Base-by-base conservation (phyloP, 306 rosid species). In the Glycine soja region DNA sequence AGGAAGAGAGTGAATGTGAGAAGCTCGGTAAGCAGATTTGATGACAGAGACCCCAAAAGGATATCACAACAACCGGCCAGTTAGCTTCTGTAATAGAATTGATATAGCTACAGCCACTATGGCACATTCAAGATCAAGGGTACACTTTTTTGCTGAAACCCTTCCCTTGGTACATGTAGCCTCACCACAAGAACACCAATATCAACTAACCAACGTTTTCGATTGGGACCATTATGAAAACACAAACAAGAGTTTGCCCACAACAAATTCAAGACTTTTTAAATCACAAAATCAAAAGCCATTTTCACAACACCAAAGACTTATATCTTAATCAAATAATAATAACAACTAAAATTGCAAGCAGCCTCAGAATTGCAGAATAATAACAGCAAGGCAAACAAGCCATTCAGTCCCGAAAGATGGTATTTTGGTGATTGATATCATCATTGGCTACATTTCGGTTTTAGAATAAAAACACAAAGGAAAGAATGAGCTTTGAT, bases 1-100 rank as follows among this genome's bases (percentile, higher is more conserved):
- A 62, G 0, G 1, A 3, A 0, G 2, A 5, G 40, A 4, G 9
- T 10, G 9, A 59, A 83, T 92, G 82, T 94, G 53, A 91, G 93
- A 94, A 91, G 85, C 88, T 92, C 95, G 95, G 98, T 94, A 91
- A 92, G 97, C 98, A 94, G 93, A 91, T 83, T n/a, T 70, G 86
- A 86, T 76, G 94, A 94, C 84, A 47, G 90, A 92, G 64, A 88
- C 5, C 82, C 32, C n/a, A 48, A 48, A 46, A 8, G 76, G 78
- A 82, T 70, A 83, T 72, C 81, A 80, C 98, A 81, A 92, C 86
- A 84, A 84, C 88, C 96, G 96, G 97, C 96, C 97, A 89, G 97
- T 66, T 16, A 94, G 90, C 91, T 83, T 87, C 94, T 79, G 73
- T 8, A 9, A 38, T 2, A 4, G 7, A 42, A 45, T 86, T 8